Evolutionary conservation across 2,329 filamentous ascomycete genomes (phyloP).

Genomic region (Phyllosticta capitalensis): DNA sequence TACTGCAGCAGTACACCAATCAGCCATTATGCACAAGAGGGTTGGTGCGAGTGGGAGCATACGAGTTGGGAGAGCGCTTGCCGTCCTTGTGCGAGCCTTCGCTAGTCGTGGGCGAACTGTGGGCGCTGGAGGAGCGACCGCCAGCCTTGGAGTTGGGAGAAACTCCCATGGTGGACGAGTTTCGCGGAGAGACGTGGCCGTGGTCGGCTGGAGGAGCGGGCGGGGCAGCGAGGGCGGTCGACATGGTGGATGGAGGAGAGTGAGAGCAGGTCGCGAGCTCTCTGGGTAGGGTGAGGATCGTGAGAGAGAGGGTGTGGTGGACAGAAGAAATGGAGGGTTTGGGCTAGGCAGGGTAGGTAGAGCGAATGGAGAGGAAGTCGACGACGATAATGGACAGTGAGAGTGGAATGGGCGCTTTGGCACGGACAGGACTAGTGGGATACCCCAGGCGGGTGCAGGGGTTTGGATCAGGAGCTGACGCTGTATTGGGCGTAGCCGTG

Average conservation of each 20-base stretch:
- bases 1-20: conserved; percentile 30
- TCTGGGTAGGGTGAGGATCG: too few species aligned
- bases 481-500: conserved; percentile 12
- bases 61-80: conserved; percentile 46
- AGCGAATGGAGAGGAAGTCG: too few species aligned
- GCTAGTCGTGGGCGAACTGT: conserved; percentile 22
- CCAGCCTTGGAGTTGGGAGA: conserved; percentile 26
- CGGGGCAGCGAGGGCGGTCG: conserved; percentile 37
- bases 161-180: conserved; percentile 33
- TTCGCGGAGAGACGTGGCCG: conserved; percentile 27
- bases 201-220: conserved; percentile 23
- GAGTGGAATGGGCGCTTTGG: conserved; percentile 27
- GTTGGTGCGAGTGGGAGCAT: conserved; percentile 21
- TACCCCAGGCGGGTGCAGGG: conserved; percentile 27
- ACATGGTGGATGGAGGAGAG: conserved; percentile 27
- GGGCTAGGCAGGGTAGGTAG: neutral
- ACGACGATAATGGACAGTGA: conserved; percentile 16
- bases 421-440: conserved; percentile 21
- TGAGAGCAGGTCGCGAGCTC: neutral
- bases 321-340: conserved; percentile 14
- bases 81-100: conserved; percentile 34
- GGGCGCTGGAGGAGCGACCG: conserved; percentile 30
- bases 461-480: conserved; percentile 21
- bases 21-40: neutral
- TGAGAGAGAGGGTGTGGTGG: neutral